Conservation (phyloP, 179 eudicot genomes). For the Dionaea muscipula region DNA sequence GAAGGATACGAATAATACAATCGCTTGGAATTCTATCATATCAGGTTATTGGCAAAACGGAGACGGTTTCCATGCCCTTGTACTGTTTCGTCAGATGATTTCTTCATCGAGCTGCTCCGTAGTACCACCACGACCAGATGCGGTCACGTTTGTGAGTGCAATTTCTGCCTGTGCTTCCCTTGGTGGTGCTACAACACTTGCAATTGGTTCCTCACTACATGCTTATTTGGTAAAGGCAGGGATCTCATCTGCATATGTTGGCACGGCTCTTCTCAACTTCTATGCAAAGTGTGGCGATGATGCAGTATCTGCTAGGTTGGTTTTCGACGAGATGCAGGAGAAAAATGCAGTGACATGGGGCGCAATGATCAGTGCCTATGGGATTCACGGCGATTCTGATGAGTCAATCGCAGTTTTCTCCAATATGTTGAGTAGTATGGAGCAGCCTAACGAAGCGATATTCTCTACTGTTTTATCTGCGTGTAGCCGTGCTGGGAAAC, state of each 20-base stretch:
- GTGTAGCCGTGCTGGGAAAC: conserved; percentile 61
- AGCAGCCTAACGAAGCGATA: conserved; percentile 53
- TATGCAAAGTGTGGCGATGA: conserved; percentile 81
- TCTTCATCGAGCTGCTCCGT: no score
- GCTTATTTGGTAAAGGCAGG: conserved; percentile 42
- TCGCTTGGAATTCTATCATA: conserved; percentile 74
- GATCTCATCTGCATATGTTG: conserved; percentile 33
- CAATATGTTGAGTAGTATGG: conserved; percentile 42
- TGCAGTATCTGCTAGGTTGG: conserved; percentile 40
- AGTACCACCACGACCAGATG: conserved; percentile 34
- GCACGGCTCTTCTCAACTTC: conserved; percentile 57
- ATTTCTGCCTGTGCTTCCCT: conserved; percentile 59
- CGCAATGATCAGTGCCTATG: conserved; percentile 34
- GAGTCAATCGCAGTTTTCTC: conserved; percentile 44
- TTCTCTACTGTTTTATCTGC: conserved; percentile 61
- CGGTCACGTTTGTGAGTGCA: conserved; percentile 47
- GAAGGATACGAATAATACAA: no score
- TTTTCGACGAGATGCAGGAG: conserved; percentile 57
- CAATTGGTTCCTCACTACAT: conserved; percentile 58
- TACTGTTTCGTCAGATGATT: conserved; percentile 56
- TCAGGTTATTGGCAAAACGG: conserved; percentile 65
- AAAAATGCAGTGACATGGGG: conserved; percentile 57
- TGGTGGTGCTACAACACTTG: conserved; percentile 28
- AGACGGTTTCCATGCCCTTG: conserved; percentile 32
- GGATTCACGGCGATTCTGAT: conserved; percentile 29